Evolutionary conservation across 768 basidiomycete species (phyloP).

Genomic region (Lactarius psammicola): DNA sequence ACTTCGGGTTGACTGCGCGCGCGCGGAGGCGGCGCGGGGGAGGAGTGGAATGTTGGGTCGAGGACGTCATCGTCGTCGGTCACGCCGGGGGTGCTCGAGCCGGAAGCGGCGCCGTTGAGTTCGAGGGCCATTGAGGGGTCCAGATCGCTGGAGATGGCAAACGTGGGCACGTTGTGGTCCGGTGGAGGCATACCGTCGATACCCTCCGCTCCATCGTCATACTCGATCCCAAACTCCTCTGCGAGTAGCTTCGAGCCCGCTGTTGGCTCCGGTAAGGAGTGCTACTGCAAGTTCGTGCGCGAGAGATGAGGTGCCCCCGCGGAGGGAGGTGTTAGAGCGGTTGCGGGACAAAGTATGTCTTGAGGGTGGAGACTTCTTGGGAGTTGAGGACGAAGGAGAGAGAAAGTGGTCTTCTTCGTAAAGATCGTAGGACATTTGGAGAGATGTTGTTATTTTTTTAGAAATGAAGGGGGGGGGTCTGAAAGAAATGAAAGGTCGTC

Average conservation of each 20-base stretch:
- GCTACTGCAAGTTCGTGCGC: conserved; percentile 87
- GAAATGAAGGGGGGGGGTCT: conserved; percentile 3
- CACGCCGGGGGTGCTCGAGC: conserved; percentile 22
- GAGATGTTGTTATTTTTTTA: neutral
- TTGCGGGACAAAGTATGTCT: conserved; percentile 36
- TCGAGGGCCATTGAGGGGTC: conserved; percentile 28
- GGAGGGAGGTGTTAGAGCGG: conserved; percentile 53
- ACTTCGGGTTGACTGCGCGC: conserved; percentile 38
- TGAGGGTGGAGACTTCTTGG: conserved; percentile 35
- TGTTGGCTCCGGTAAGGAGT: conserved; percentile 82
- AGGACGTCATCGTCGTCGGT: conserved; percentile 36
- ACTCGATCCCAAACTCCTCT: conserved; percentile 88
- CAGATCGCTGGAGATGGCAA: conserved; percentile 36
- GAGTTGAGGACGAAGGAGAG: conserved; percentile 30
- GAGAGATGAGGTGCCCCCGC: conserved; percentile 52
- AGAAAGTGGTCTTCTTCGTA: conserved; percentile 33
- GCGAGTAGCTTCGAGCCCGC: conserved; percentile 73
- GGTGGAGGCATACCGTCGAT: conserved; percentile 48
- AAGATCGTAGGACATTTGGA: conserved; percentile 23
- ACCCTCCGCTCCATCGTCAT: conserved; percentile 83
- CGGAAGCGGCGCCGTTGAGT: conserved; percentile 1
- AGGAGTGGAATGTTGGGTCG: conserved; percentile 45
- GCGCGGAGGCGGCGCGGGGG: conserved; percentile 37
- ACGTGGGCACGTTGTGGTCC: conserved; percentile 34
- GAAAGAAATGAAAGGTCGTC: neutral